phyloP scores from a whole-genome alignment of 31 red algal species.

The Porphyra umbilicalis region DNA sequence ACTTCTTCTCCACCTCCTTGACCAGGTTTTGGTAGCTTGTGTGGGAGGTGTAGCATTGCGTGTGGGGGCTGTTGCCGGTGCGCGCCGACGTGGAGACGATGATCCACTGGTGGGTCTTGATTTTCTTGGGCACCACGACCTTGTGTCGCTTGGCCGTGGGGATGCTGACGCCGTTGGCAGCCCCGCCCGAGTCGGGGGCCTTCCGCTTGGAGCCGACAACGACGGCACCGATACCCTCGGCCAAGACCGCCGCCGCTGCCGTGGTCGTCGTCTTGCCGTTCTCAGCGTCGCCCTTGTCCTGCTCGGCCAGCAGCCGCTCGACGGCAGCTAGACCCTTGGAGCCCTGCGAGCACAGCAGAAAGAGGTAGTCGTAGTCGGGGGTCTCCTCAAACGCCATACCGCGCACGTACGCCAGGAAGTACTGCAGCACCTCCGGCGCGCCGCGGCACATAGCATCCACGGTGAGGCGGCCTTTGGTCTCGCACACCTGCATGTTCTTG shows the following conservation, averaged over 20 bases:
- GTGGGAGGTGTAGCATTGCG: slow-evolving; percentile 92
- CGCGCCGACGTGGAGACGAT: slow-evolving; percentile 90
- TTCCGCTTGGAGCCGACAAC: slow-evolving; percentile 66
- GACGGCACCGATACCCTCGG: slow-evolving; percentile 16
- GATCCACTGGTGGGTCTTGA: slow-evolving; percentile 98
- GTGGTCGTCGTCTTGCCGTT: slow-evolving; percentile 6
- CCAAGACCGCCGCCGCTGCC: background rate
- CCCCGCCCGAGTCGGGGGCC: slow-evolving; percentile 20
- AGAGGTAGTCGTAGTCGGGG: slow-evolving; percentile 93
- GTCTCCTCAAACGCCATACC: slow-evolving; percentile 87
- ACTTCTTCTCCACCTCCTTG: slow-evolving; percentile 96
- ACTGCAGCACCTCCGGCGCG: slow-evolving; percentile 89
- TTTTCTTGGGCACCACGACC: slow-evolving; percentile 78
- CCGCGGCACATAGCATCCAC: slow-evolving; percentile 87
- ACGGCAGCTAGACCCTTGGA: slow-evolving; percentile 54
- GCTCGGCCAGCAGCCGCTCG: slow-evolving; percentile 45
- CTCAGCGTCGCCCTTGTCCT: slow-evolving; percentile 24
- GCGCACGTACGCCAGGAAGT: slow-evolving; percentile 96
- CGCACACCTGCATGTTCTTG: slow-evolving; percentile 99
- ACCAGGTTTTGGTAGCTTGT: slow-evolving; percentile 93
- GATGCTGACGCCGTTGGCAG: slow-evolving; percentile 18
- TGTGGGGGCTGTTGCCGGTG: slow-evolving; percentile 64
- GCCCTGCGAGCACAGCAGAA: slow-evolving; percentile 60
- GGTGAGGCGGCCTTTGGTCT: slow-evolving; percentile 84
- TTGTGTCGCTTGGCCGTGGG: slow-evolving; percentile 55